Evolutionary conservation across 2,329 filamentous ascomycete species (phyloP), one percentile per base, ranked within the genome.

Genomic region (Paecilomyces sp.): DNA sequence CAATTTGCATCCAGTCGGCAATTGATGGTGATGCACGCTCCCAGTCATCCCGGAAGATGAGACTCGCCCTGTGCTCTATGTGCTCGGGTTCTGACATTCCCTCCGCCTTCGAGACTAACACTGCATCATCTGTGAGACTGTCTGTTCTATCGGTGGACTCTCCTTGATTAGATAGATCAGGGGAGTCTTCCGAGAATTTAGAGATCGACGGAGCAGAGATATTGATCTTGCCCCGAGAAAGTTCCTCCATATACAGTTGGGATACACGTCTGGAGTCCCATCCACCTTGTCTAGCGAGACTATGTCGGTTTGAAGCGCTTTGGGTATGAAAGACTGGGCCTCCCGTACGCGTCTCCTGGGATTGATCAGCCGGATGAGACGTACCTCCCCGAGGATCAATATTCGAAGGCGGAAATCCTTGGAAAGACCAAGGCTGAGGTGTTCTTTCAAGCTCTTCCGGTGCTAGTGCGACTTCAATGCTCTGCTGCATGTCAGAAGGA

Each of bases 221-320:
- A 15, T 69, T 66, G 12, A 67, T 65, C 52, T 68, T 67, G 13
- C 71, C 72, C 41, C 71, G 70, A 15, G 75, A 71, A 61, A 81
- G 67, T 61, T 82, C 75, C 59, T 82, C 78, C 4, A 85, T 69
- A 67, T 83, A 85, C n/a, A 82, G 75, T 61, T 82, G 80, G 2
- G 80, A 82, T 2, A 81, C 80, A 59, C 81, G 80, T 59, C 80
- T 81, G 1, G 81, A 80, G 57, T 82, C 80, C 79, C 81, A 85
- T 34, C 79, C 77, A 7, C 79, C 79, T 60, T 81, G 76, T 62
- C 79, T 79, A n/a, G 80, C 81, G 57, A 85, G 69, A 57, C 79
- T 78, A 13, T 82, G 81, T 11, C 81, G 81, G n/a, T 78, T 73
- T 5, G 75, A 73, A 47, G 80, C 74, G 3, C 79, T 70, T 60